Base-by-base conservation (phyloP, 1,284 basidiomycete genomes). In the Boletus subluridellus region DNA sequence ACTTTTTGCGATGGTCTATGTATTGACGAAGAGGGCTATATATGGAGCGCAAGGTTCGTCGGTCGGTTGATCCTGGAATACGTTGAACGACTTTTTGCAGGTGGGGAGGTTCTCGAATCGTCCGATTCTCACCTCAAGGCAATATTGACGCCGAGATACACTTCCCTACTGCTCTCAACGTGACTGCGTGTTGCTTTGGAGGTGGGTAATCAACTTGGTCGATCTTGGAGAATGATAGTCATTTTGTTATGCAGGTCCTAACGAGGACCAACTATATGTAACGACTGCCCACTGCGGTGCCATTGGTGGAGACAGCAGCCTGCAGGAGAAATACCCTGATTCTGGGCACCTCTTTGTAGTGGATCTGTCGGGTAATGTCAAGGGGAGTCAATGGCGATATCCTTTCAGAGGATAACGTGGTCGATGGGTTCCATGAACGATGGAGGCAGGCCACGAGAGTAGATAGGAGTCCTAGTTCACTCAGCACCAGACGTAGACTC, bases 121-220 rank as follows among this genome's bases (percentile, higher is more conserved):
- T 83, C 47, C 77, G 86, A 51, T 86, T 84, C 65, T 77, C 76
- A 41, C 70, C 69, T 32, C 74, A 80, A n/a, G 84, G 83, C 4
- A 63, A 67, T 30, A 74, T 84, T 38, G 82, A 86, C 65, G 69
- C 82, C 26, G 80, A 84, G 65, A 75, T 89, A 42, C 49, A 75
- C 44, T 83, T 89, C 62, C 84, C 85, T 34, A 82, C 77, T 17
- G 86, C 77, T 5, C 72, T 82, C 56, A 82, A 84, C 57, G 75
- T 88, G 38, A 89, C 86, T 9, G 79, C 85, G 12, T 88, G 86
- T 62, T 85, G 82, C 63, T 89, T 88, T 68, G 87, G 85, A 72
- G 86, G 85, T 84, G 64, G 37, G 61, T 11, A 14, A 26, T 28
- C 21, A 12, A 17, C 24, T 28, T 41, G 34, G 34, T 24, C 32